These are phyloP conservation scores for Oxyria digyna DNA, from an alignment of 148 eudicot species.

Conservation along the genomic window DNA sequence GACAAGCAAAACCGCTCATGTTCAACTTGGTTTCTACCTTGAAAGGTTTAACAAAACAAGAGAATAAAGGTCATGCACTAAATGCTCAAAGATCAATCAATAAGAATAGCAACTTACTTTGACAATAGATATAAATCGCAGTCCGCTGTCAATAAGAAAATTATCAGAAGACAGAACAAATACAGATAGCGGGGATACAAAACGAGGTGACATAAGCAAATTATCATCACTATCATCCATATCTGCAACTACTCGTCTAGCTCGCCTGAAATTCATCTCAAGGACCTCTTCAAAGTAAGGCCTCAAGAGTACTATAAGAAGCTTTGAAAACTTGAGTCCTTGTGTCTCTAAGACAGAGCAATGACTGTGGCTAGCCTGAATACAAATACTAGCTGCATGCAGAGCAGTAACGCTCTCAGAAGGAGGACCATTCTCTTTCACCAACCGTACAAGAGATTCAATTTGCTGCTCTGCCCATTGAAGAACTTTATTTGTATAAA, in stretches of 20 bases:
- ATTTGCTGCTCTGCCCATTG: constrained; percentile 95
- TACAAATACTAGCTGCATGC: constrained; percentile 72
- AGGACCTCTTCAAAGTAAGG: constrained; percentile 88
- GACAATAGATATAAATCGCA: constrained; percentile 59
- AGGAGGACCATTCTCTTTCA: constrained; percentile 76
- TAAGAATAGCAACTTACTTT: constrained; percentile 48
- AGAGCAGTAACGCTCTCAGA: constrained; percentile 71
- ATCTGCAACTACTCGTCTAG: constrained; percentile 62
- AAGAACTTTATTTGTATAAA: constrained; percentile 54
- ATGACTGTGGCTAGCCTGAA: constrained; percentile 72
- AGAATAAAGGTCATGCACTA: neutral
- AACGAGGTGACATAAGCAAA: constrained; percentile 66
- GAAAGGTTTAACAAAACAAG: neutral
- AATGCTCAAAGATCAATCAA: neutral
- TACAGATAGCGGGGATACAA: constrained; percentile 66
- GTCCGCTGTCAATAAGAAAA: constrained; percentile 52
- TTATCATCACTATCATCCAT: constrained; percentile 42
- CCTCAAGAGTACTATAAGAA: constrained; percentile 73
- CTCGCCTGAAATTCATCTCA: constrained; percentile 80
- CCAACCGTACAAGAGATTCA: constrained; percentile 69
- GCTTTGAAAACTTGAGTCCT: constrained; percentile 70
- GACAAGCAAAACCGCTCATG: neutral
- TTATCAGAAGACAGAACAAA: constrained; percentile 57
- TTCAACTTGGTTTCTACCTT: neutral
- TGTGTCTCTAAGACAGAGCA: constrained; percentile 63